These are phyloP conservation scores for Mycena haematopus DNA, from an alignment of 768 basidiomycete species.

Conservation along the genomic window DNA sequence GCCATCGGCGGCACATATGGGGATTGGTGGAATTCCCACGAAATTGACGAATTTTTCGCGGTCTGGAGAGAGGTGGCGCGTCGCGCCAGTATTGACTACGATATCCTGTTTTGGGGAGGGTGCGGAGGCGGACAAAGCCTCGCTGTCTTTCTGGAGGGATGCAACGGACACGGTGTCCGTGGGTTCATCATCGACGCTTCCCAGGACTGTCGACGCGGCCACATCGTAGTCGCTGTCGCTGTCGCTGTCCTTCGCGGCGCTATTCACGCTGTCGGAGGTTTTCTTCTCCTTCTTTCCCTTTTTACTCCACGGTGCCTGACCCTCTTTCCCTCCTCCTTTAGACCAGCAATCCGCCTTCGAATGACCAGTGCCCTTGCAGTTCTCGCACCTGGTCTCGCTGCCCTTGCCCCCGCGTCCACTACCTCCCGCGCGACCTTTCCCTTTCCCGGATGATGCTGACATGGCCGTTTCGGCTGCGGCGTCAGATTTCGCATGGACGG, in stretches of 20 bases:
- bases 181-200: conserved; percentile 4
- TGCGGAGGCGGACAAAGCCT: background rate
- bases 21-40: conserved; percentile 4
- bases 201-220: background rate
- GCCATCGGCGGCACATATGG: conserved; percentile 12
- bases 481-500: conserved; percentile 8
- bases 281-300: conserved; percentile 25
- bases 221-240: conserved; percentile 8
- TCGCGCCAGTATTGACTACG: conserved; percentile 16
- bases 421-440: conserved; percentile 4
- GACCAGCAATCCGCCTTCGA: conserved; percentile 28
- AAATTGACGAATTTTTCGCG: conserved; percentile 12
- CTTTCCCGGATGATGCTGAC: conserved; percentile 23
- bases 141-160: background rate
- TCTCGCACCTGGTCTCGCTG: conserved; percentile 31
- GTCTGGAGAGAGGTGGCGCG: conserved; percentile 18
- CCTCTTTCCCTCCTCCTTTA: conserved; percentile 36
- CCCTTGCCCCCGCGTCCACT: background rate
- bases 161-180: background rate
- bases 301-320: conserved; percentile 36
- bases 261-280: conserved; percentile 18
- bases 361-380: conserved; percentile 42
- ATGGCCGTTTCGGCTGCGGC: conserved; percentile 2
- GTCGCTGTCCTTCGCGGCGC: conserved; percentile 23
- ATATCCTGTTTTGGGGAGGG: conserved; percentile 8